phyloP scores from a whole-genome alignment of 768 basidiomycete species.

The Melanogaster broomeanus region DNA sequence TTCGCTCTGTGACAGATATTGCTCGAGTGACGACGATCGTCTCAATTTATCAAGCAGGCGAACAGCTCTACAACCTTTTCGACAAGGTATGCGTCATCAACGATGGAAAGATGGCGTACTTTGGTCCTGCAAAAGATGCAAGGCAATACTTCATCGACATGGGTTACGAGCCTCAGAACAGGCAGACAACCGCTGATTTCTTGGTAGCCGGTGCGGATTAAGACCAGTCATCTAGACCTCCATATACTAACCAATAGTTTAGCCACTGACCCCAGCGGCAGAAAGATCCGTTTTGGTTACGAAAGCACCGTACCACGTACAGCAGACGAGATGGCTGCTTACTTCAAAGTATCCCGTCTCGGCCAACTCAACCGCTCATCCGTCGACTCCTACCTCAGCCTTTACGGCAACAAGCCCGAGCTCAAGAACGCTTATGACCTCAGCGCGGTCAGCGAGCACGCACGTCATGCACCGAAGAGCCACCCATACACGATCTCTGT shows the following conservation, averaged over 20 bases:
- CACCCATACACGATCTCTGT: constrained; percentile 50
- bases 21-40: constrained; percentile 62
- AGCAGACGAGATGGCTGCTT: constrained; percentile 56
- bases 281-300: constrained; percentile 47
- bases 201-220: constrained; percentile 42
- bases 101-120: constrained; percentile 58
- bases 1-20: constrained; percentile 65
- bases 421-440: constrained; percentile 43
- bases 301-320: constrained; percentile 47
- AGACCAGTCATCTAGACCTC: neutral
- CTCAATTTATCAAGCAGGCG: constrained; percentile 85
- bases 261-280: constrained; percentile 62
- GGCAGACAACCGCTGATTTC: constrained; percentile 65
- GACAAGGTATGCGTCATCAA: constrained; percentile 68
- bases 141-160: constrained; percentile 57
- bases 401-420: constrained; percentile 47
- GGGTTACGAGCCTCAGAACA: constrained; percentile 52
- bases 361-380: constrained; percentile 46
- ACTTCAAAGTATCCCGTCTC: constrained; percentile 43
- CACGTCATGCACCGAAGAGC: constrained; percentile 41
- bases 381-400: constrained; percentile 44
- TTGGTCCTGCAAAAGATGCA: constrained; percentile 52
- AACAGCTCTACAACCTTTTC: constrained; percentile 62
- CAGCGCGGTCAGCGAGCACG: constrained; percentile 53
- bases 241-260: constrained; percentile 29